Conservation (phyloP, 371 early-diverging fungal genomes). For the Phascolomyces articulosus region DNA sequence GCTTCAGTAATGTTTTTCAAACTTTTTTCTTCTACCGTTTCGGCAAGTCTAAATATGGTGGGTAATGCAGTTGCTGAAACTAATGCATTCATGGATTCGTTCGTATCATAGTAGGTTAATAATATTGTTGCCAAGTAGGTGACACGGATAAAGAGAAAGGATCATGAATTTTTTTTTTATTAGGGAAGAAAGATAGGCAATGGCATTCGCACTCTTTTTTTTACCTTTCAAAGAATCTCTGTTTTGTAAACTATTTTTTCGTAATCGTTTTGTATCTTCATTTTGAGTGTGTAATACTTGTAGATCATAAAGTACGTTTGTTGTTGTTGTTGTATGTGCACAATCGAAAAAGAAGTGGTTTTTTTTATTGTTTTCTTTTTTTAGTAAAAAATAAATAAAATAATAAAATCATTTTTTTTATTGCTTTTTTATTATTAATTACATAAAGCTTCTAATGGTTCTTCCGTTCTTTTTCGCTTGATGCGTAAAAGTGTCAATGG, state of each 20-base stretch:
- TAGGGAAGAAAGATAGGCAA: too few relatives aligned
- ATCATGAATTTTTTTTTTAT: not conserved
- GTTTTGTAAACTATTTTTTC: conserved; percentile 16
- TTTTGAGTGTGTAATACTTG: conserved; percentile 44
- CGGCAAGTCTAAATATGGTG: conserved; percentile 63
- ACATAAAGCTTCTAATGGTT: conserved; percentile 78
- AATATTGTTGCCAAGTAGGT: too few relatives aligned
- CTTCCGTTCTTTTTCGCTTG: conserved; percentile 79
- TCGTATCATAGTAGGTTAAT: too few relatives aligned
- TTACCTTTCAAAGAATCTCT: not conserved
- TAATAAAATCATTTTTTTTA: not conserved
- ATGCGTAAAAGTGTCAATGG: conserved; percentile 69
- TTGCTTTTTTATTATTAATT: conserved; percentile 9
- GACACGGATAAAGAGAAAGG: too few relatives aligned
- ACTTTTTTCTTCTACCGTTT: conserved; percentile 65
- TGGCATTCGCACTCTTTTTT: too few relatives aligned
- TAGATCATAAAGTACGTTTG: too few relatives aligned
- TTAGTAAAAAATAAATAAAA: too few relatives aligned
- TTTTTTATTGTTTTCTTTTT: not conserved
- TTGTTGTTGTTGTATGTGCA: too few relatives aligned
- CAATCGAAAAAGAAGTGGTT: too few relatives aligned
- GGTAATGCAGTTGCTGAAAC: conserved; percentile 43
- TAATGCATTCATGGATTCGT: too few relatives aligned
- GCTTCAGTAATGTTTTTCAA: conserved; percentile 58
- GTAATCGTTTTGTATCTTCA: conserved; percentile 22